A percentile compares a stretch with the other conserved stretches of the same genome.
These are phyloP conservation scores for Chalciporus chontae DNA, from an alignment of 768 basidiomycete genomes.

Conservation along the genomic window DNA sequence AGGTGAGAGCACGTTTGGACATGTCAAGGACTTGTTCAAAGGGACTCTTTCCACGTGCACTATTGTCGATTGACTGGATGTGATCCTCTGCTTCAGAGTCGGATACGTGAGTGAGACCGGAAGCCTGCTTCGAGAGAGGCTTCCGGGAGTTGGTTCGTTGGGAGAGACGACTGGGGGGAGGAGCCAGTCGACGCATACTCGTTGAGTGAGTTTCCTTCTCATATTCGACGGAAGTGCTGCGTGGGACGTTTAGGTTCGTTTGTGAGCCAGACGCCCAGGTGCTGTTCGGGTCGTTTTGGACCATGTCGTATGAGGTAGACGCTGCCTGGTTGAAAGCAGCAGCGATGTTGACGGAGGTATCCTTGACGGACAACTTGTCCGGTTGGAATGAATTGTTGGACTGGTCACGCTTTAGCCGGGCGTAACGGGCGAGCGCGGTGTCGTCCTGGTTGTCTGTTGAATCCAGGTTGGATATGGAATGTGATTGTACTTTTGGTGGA, in stretches of 20 bases:
- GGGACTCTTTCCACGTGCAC: constrained; percentile 64
- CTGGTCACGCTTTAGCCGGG: constrained; percentile 45
- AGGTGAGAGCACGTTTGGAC: constrained; percentile 50
- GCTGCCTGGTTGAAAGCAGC: constrained; percentile 76
- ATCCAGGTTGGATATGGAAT: constrained; percentile 32
- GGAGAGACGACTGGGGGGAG: constrained; percentile 52
- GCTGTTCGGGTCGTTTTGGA: constrained; percentile 50
- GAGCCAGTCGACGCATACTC: constrained; percentile 52
- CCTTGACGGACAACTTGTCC: constrained; percentile 69
- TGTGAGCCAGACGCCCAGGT: constrained; percentile 65
- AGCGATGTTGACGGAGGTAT: constrained; percentile 86
- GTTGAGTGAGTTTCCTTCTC: constrained; percentile 61
- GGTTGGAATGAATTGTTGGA: constrained; percentile 42
- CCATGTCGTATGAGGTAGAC: constrained; percentile 38
- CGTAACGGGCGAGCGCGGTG: constrained; percentile 44
- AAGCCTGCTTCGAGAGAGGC: constrained; percentile 53
- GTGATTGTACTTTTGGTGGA: constrained; percentile 47
- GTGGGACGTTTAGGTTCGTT: constrained; percentile 47
- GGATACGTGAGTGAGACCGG: constrained; percentile 52
- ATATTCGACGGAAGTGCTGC: constrained; percentile 79
- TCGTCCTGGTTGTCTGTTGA: constrained; percentile 45
- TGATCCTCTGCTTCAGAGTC: constrained; percentile 65
- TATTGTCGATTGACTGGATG: constrained; percentile 27
- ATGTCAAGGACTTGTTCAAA: constrained; percentile 57
- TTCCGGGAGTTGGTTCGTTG: constrained; percentile 34